Conservation (phyloP, 2,329 filamentous ascomycete genomes). For the Alternaria arbusti region DNA sequence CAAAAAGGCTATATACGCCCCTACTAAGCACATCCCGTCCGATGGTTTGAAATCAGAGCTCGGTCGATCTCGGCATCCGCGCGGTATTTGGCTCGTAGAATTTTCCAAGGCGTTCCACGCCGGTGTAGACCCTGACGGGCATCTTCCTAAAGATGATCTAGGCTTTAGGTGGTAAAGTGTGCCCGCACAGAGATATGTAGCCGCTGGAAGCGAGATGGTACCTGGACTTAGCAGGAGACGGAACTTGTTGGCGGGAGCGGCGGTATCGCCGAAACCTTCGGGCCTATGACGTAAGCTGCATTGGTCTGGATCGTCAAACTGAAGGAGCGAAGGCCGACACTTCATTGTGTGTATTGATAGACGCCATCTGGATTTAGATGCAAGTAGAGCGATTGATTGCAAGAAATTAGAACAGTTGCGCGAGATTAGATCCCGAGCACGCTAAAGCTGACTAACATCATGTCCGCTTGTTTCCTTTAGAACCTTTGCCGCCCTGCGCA, state of each 20-base stretch:
- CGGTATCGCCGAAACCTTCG: not conserved
- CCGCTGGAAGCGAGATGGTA: not conserved
- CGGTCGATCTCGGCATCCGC: constrained; percentile 21
- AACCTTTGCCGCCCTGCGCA: constrained; percentile 22
- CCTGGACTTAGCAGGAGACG: not conserved
- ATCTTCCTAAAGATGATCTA: not conserved
- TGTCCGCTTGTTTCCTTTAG: not conserved
- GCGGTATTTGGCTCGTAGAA: constrained; percentile 7
- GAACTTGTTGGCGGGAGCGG: not conserved
- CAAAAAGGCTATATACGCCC: constrained; percentile 8
- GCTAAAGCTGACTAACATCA: not conserved
- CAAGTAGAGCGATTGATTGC: not conserved
- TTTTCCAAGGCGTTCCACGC: constrained; percentile 12
- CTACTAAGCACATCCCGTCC: not conserved
- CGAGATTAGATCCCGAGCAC: not conserved
- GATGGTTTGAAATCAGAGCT: constrained; percentile 13
- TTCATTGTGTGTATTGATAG: not conserved
- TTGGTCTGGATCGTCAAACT: not conserved
- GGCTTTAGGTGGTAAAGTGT: not conserved
- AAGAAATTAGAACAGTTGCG: not conserved
- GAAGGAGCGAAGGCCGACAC: not conserved
- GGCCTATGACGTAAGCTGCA: not conserved
- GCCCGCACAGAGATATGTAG: not conserved
- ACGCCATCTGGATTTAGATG: not conserved
- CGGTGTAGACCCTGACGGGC: not conserved